Percentiles rank a stretch among this genome's conserved stretches.
These are phyloP conservation scores for Torulaspora maleeae DNA, from an alignment of 805 yeast genomes.

Conservation along the genomic window DNA sequence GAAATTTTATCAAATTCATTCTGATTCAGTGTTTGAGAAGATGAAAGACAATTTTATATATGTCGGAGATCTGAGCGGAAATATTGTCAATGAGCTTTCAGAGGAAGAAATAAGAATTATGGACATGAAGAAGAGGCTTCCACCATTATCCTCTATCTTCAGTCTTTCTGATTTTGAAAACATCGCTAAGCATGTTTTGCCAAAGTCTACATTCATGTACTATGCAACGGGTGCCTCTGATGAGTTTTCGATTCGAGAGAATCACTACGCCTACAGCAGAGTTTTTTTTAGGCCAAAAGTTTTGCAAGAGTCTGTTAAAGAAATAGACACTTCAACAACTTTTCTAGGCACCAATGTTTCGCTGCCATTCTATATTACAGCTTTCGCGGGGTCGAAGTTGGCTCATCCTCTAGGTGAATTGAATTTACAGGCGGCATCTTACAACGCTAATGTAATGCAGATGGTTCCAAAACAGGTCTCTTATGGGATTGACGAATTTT, in stretches of 20 bases:
- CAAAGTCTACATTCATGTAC: conserved; percentile 40
- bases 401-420: conserved; percentile 43
- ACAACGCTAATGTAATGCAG: conserved; percentile 40
- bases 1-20: conserved; percentile 37
- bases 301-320: conserved; percentile 29
- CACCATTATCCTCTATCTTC: conserved; percentile 34
- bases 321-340: conserved; percentile 41
- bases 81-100: conserved; percentile 10
- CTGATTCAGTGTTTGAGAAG: conserved; percentile 21
- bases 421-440: conserved; percentile 18
- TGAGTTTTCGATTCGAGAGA: conserved; percentile 43
- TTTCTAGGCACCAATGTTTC: conserved; percentile 45
- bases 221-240: conserved; percentile 49
- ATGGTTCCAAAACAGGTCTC: conserved; percentile 46
- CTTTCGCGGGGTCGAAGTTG: conserved; percentile 44
- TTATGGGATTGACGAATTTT: conserved; percentile 41
- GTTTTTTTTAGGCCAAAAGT: conserved; percentile 46
- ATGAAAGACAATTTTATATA: conserved; percentile 15
- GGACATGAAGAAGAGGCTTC: conserved; percentile 22
- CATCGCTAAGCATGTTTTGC: conserved; percentile 37
- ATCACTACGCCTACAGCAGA: conserved; percentile 40
- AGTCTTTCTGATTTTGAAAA: conserved; percentile 41
- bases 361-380: conserved; percentile 47
- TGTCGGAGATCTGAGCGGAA: conserved; percentile 18
- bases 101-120: conserved; percentile 19